Evolutionary conservation across 331 rosid species (phyloP).

Genomic region (Telfairia occidentalis): DNA sequence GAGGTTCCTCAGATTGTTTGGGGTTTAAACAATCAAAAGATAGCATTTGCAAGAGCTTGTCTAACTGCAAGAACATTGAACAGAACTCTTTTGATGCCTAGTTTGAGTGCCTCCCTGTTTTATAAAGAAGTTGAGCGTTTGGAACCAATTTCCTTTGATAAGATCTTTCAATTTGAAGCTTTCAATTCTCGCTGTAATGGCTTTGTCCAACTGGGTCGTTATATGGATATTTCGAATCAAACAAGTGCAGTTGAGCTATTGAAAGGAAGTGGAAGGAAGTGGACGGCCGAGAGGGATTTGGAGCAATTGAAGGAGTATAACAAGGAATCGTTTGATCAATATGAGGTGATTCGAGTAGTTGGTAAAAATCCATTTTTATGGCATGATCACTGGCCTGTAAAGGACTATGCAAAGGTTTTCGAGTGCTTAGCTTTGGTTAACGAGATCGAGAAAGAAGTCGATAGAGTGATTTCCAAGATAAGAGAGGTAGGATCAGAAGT

Average conservation of each 20-base stretch:
- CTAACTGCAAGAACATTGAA: conserved; percentile 76
- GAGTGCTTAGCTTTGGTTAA: conserved; percentile 73
- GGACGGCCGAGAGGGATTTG: conserved; percentile 73
- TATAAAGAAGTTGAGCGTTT: conserved; percentile 73
- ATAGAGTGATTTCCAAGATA: conserved; percentile 57
- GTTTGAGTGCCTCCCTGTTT: conserved; percentile 81
- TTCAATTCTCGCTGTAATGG: conserved; percentile 55
- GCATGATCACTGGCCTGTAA: conserved; percentile 97
- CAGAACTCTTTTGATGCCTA: conserved; percentile 87
- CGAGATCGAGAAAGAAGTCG: conserved; percentile 52
- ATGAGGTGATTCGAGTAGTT: conserved; percentile 51
- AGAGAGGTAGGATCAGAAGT: conserved; percentile 35
- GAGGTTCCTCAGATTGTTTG: conserved; percentile 80
- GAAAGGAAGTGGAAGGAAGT: conserved; percentile 93
- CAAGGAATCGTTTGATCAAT: conserved; percentile 29
- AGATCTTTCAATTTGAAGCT: conserved; percentile 54
- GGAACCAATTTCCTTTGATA: conserved; percentile 64
- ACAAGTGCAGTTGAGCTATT: conserved; percentile 43
- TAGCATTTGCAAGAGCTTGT: conserved; percentile 86
- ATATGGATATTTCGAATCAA: conserved; percentile 32
- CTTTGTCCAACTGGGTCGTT: conserved; percentile 49
- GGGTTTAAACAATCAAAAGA: conserved; percentile 93
- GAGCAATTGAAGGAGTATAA: conserved; percentile 48
- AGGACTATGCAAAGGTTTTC: conserved; percentile 69
- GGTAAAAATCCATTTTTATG: conserved; percentile 90